Evolutionary conservation across 2,329 filamentous ascomycete genomes (phyloP), one percentile per base, ranked within the genome.

Genomic region (Pseudocercospora crystallina): DNA sequence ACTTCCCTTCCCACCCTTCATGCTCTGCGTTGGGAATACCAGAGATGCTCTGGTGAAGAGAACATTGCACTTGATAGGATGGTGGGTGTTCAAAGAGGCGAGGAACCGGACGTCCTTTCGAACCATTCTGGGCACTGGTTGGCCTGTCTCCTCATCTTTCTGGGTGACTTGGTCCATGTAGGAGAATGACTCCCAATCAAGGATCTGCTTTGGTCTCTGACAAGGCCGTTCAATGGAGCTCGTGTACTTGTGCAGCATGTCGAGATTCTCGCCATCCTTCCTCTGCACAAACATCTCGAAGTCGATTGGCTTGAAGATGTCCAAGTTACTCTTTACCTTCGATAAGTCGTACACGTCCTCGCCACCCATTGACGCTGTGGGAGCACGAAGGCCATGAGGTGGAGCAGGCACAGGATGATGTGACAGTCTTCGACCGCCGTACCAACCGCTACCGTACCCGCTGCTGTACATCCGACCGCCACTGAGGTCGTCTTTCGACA

Each of bases 241-340:
- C 0, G 71, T 73, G 47, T 73, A 73, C n/a, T 62, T 69, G 53
- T 75, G 72, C 20, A 73, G 53, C 2, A 55, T 56, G 5, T 66
- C 56, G 9, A 57, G 34, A 5, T 50, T 44, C 2, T 61, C 62
- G 5, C 56, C 50, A 32, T 53, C 26, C 33, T 65, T 66, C 14
- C 66, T 68, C 47, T 71, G 68, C 15, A 74, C 69, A 31, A 71
- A 67, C 69, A 76, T 73, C 46, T 66, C 64, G 35, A 76, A 74
- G 8, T 69, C 61, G 5, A 46, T 53, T 7, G 66, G 67, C 48
- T 63, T 55, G 15, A 69, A 65, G 13, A 59, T 41, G 10, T 61
- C 61, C 1, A 62, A 55, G 4, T 49, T 34, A 8, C 49, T 13
- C 40, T 64, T 65, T 30, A 57, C 31, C 29, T 57, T 54, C 29